These are phyloP conservation scores for Cryptococcus floricola DNA, from an alignment of 1,284 basidiomycete species.

Conservation along the genomic window DNA sequence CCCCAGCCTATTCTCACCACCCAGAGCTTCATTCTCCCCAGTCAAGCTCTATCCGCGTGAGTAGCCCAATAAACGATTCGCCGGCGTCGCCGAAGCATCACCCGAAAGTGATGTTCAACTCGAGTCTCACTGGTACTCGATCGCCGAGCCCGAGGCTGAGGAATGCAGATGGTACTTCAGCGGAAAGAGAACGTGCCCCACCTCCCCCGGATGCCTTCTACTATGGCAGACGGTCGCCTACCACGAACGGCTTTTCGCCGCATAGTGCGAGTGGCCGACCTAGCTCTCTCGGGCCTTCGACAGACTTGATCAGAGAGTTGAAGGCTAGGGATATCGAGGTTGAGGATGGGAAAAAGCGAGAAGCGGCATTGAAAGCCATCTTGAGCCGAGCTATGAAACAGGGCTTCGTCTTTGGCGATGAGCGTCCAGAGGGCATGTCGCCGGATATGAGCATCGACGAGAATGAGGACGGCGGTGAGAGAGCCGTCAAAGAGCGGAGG, in stretches of 20 bases:
- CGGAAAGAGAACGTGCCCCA: conserved; percentile 27
- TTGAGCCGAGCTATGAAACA: conserved; percentile 71
- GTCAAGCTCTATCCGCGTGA: conserved; percentile 54
- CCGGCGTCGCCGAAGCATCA: conserved; percentile 22
- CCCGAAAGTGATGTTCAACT: conserved; percentile 37
- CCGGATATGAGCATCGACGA: conserved; percentile 48
- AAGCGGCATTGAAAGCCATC: conserved; percentile 82
- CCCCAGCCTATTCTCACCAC: conserved; percentile 44
- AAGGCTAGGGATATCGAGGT: conserved; percentile 77
- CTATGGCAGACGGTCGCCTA: conserved; percentile 56
- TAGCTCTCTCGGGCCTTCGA: conserved; percentile 55
- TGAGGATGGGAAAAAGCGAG: conserved; percentile 70
- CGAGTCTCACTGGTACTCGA: conserved; percentile 38
- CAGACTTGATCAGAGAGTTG: conserved; percentile 70
- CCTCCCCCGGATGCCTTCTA: conserved; percentile 59
- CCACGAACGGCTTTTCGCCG: conserved; percentile 53
- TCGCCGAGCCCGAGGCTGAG: conserved; percentile 38
- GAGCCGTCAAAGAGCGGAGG: conserved; percentile 13
- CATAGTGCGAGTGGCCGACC: conserved; percentile 26
- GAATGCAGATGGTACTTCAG: conserved; percentile 20
- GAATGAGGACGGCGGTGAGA: conserved; percentile 20
- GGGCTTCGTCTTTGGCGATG: conserved; percentile 71
- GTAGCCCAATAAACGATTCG: conserved; percentile 50
- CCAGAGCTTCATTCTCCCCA: conserved; percentile 12
- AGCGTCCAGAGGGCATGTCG: conserved; percentile 30